phyloP scores from a whole-genome alignment of 2,329 filamentous ascomycete genomes.

The Fusarium sp. region DNA sequence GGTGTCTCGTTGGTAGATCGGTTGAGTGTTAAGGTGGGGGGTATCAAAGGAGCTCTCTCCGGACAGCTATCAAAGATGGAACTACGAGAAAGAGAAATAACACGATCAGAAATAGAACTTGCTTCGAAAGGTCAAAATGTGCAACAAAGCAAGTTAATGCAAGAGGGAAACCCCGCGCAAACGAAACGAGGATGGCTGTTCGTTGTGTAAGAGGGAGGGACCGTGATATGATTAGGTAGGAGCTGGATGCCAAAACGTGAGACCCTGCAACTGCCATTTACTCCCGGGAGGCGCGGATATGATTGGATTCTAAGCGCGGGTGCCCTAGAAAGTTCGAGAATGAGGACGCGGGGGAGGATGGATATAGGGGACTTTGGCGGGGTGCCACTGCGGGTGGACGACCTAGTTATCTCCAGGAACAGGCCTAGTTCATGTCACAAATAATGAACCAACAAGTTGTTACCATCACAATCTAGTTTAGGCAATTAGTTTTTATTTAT shows the following conservation, averaged over 20 bases:
- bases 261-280: not conserved
- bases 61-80: not conserved
- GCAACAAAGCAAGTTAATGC: not conserved
- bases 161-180: constrained; percentile 1
- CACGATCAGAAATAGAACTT: not conserved
- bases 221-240: not conserved
- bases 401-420: not conserved
- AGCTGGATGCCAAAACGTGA: not conserved
- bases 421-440: not conserved
- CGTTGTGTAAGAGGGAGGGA: not conserved
- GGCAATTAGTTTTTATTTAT: not conserved
- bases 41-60: not conserved
- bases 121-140: not conserved
- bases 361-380: constrained; percentile 7
- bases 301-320: constrained; percentile 48
- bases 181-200: not conserved
- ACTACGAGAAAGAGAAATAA: not conserved
- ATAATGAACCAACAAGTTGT: not conserved
- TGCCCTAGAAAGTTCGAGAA: constrained; percentile 45
- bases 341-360: constrained; percentile 12
- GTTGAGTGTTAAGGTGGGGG: not conserved
- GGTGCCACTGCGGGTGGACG: too few species aligned
- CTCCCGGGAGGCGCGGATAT: constrained; percentile 6
- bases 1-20: not conserved
- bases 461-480: not conserved